A percentile compares a stretch with the other conserved stretches of the same genome.
phyloP scores from a whole-genome alignment of 257 asterid genomes.

The Solanum dulcamara region DNA sequence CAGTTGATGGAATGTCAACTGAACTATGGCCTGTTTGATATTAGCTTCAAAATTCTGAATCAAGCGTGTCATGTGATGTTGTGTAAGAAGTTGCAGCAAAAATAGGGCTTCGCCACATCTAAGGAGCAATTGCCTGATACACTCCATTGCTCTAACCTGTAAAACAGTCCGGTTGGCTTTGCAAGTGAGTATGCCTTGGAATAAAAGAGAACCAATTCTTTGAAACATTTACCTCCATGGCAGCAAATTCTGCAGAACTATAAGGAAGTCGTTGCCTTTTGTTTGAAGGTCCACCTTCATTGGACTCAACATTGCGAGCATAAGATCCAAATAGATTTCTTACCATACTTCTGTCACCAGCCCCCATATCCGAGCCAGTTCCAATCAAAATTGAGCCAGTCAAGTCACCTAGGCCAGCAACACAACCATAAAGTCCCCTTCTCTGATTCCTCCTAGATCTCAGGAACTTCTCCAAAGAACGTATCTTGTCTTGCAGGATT shows the following conservation, averaged over 20 bases:
- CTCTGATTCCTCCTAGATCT: constrained; percentile 82
- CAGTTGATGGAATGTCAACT: constrained; percentile 80
- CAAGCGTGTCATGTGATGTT: constrained; percentile 67
- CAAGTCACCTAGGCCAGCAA: constrained; percentile 87
- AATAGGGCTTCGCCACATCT: constrained; percentile 87
- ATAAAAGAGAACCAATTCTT: constrained; percentile 9
- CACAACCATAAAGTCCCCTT: constrained; percentile 89
- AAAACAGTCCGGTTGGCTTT: constrained; percentile 11
- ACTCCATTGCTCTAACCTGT: constrained; percentile 96
- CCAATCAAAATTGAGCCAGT: constrained; percentile 85
- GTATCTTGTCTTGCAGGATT: constrained; percentile 82
- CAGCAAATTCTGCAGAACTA: constrained; percentile 87
- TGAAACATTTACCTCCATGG: constrained; percentile 73
- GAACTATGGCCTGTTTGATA: constrained; percentile 52
- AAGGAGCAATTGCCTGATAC: constrained; percentile 88
- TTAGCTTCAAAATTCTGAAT: constrained; percentile 62
- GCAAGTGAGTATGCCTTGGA: neutral
- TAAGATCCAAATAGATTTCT: constrained; percentile 74
- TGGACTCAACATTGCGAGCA: constrained; percentile 46
- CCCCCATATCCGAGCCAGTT: constrained; percentile 59
- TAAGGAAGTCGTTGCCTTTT: constrained; percentile 87
- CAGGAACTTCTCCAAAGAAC: constrained; percentile 76
- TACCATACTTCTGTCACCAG: constrained; percentile 74
- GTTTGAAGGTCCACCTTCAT: constrained; percentile 47
- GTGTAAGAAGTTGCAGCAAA: constrained; percentile 79